A percentile compares a stretch with the other conserved stretches of the same genome.
phyloP scores from a whole-genome alignment of 306 rosid genomes.

The Carpinus viminea region DNA sequence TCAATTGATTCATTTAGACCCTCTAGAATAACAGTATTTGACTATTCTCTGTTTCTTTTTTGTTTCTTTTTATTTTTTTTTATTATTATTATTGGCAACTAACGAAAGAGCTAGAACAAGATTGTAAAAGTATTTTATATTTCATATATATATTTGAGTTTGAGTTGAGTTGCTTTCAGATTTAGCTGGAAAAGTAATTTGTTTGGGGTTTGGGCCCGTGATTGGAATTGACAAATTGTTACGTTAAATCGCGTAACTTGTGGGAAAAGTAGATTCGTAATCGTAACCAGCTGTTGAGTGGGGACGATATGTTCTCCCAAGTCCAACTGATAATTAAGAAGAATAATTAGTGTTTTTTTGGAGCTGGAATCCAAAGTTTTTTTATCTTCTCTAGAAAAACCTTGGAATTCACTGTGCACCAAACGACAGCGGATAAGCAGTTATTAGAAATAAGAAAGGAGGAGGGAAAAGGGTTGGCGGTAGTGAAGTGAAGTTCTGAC shows the following conservation, averaged over 20 bases:
- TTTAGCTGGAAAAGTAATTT: slow-evolving; percentile 44
- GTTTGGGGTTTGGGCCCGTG: slow-evolving; percentile 26
- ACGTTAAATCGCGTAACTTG: slow-evolving; percentile 48
- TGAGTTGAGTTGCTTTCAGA: slow-evolving; percentile 41
- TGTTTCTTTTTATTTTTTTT: not conserved
- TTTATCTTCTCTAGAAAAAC: not conserved
- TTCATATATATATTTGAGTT: no score
- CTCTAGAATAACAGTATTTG: not conserved
- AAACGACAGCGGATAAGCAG: not conserved
- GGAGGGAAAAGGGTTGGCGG: slow-evolving; percentile 39
- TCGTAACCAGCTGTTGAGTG: slow-evolving; percentile 59
- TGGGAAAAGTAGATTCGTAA: slow-evolving; percentile 40
- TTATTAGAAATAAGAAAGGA: not conserved
- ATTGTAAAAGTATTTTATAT: no score
- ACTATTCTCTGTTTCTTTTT: not conserved
- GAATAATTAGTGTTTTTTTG: slow-evolving; percentile 24
- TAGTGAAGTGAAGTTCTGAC: slow-evolving; percentile 33
- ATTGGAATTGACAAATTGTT: slow-evolving; percentile 22
- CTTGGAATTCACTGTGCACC: not conserved
- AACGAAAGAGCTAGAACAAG: no score
- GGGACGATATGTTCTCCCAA: slow-evolving; percentile 42
- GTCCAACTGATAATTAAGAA: slow-evolving; percentile 37
- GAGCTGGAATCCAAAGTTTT: slow-evolving; percentile 46
- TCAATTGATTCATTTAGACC: slow-evolving; percentile 26
- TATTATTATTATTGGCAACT: not conserved